A percentile compares a stretch with the other conserved stretches of the same genome.
Evolutionary conservation across 1,139 yeast species (phyloP).

Genomic region (Dujonia santamariae): DNA sequence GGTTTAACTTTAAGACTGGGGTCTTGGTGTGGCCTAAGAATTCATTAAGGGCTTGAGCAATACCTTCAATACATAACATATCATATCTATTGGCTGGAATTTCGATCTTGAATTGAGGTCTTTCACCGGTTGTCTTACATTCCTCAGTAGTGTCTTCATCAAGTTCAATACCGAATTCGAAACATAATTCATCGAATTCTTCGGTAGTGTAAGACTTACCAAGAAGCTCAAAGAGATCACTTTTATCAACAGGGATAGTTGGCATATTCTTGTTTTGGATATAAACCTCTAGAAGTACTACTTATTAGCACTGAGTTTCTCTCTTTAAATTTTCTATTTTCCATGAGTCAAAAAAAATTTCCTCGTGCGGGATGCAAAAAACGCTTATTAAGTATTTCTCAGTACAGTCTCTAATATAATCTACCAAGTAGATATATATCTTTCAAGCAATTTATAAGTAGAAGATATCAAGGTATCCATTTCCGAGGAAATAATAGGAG

Average conservation of each 20-base stretch:
- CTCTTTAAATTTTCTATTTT: too few relatives aligned
- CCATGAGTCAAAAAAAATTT: too few relatives aligned
- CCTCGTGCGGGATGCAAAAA: too few relatives aligned
- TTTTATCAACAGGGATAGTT: conserved; percentile 92
- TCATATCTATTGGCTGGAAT: conserved; percentile 98
- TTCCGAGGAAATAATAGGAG: too few relatives aligned
- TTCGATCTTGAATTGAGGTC: conserved; percentile 95
- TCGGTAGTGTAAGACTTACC: conserved; percentile 82
- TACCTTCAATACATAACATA: conserved; percentile 97
- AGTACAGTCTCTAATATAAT: too few relatives aligned
- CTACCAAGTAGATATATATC: too few relatives aligned
- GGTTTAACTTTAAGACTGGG: conserved; percentile 66
- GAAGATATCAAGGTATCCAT: too few relatives aligned
- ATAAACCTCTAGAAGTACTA: too few relatives aligned
- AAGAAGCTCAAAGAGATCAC: conserved; percentile 78
- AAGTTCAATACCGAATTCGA: conserved; percentile 94
- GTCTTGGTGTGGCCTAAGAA: conserved; percentile 67
- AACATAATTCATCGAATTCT: conserved; percentile 95
- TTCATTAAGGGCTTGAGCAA: conserved; percentile 90
- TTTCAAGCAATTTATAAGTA: too few relatives aligned
- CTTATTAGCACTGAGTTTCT: too few relatives aligned
- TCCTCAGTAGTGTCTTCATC: conserved; percentile 94
- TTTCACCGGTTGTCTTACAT: conserved; percentile 70
- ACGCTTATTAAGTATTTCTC: too few relatives aligned
- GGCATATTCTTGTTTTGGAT: too few relatives aligned